Evolutionary conservation across 306 rosid genomes (phyloP).

Genomic region (Alnus rubra): DNA sequence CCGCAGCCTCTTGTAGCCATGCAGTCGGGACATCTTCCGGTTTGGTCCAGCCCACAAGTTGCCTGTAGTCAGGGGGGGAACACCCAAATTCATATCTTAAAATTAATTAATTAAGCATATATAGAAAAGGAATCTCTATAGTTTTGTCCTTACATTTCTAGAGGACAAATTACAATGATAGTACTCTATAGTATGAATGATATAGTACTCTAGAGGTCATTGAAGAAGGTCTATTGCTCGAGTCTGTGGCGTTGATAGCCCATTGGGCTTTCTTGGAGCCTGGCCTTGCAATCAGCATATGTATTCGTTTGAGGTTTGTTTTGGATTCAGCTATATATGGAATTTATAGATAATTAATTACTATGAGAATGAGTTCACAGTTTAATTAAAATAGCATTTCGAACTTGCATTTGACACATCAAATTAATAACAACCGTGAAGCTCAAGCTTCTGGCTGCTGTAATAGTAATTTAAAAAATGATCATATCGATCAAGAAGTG

Average conservation of each 20-base stretch:
- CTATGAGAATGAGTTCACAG: too few relatives aligned
- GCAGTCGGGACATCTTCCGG: constrained; percentile 32
- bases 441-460: too few relatives aligned
- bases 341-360: too few relatives aligned
- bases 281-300: constrained; percentile 2
- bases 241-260: constrained; percentile 16
- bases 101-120: not conserved
- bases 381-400: too few relatives aligned
- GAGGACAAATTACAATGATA: not conserved
- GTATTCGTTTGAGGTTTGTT: not conserved
- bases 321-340: too few relatives aligned
- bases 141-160: not conserved
- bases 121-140: too few relatives aligned
- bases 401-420: too few relatives aligned
- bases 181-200: too few relatives aligned
- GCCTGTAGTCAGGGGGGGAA: constrained; percentile 14
- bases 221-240: not conserved
- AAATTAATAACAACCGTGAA: too few relatives aligned
- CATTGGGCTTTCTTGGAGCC: constrained; percentile 17
- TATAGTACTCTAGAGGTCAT: not conserved
- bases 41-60: constrained; percentile 30
- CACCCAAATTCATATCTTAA: not conserved
- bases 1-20: constrained; percentile 31
- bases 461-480: too few relatives aligned
- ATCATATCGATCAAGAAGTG: too few relatives aligned